Percentiles rank a stretch among this genome's conserved stretches.
Conservation (phyloP, 176 grass and related monocot genomes). For the Hyparrhenia diplandra region DNA sequence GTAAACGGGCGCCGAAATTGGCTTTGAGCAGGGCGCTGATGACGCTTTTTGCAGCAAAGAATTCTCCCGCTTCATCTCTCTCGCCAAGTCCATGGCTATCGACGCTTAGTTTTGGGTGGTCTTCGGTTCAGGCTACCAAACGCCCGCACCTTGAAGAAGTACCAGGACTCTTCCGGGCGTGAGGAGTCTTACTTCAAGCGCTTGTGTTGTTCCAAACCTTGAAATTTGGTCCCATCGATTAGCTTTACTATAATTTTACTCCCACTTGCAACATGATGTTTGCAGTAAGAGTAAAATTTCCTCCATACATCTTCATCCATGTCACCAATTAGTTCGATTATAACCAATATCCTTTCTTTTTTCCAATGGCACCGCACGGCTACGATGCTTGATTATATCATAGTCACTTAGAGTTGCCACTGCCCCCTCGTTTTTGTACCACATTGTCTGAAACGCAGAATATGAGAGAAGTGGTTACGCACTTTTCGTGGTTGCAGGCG, state of each 20-base stretch:
- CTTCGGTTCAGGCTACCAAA: neutral
- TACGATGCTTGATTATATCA: neutral
- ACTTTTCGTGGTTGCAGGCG: neutral
- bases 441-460: neutral
- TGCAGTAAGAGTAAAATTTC: neutral
- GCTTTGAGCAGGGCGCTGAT: neutral
- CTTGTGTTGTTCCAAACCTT: neutral
- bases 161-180: neutral
- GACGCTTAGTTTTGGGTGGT: neutral
- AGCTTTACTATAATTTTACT: conserved; percentile 18
- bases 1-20: neutral
- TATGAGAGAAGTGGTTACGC: neutral
- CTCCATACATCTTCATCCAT: neutral
- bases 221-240: neutral
- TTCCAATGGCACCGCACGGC: too few species aligned
- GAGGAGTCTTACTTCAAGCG: neutral
- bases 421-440: neutral
- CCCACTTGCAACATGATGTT: neutral
- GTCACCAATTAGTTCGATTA: neutral
- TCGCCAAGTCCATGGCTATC: neutral
- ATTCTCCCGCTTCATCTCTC: neutral
- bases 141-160: conserved; percentile 10
- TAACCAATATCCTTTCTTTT: neutral
- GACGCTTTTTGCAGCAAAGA: neutral
- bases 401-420: neutral